Percentiles rank a stretch among this genome's conserved stretches.
Evolutionary conservation across 1,284 basidiomycete species (phyloP).

Genomic region (Austroboletus novae-zelandiae): DNA sequence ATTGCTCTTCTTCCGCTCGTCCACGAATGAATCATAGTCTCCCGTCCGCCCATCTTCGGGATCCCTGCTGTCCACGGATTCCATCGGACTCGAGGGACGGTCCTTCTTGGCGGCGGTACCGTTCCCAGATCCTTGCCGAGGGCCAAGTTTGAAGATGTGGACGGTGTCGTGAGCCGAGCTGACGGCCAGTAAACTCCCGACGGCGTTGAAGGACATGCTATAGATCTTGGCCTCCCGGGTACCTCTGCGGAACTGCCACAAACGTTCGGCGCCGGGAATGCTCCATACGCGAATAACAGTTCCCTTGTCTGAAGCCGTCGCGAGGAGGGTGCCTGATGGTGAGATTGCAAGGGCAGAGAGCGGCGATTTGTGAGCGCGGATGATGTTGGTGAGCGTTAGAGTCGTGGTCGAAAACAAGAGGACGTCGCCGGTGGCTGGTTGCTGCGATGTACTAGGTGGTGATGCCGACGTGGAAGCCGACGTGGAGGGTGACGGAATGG

Average conservation of each 20-base stretch:
- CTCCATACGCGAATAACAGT: slow-evolving; percentile 97
- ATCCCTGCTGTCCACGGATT: slow-evolving; percentile 64
- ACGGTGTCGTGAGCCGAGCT: slow-evolving; percentile 94
- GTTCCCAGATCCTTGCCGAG: slow-evolving; percentile 22
- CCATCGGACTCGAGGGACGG: slow-evolving; percentile 53
- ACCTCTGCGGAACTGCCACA: slow-evolving; percentile 94
- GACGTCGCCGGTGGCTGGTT: slow-evolving; percentile 74
- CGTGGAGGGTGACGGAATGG: slow-evolving; percentile 80
- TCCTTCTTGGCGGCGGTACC: slow-evolving; percentile 21
- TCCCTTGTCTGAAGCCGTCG: slow-evolving; percentile 93
- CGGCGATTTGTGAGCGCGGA: slow-evolving; percentile 96
- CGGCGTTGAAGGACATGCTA: slow-evolving; percentile 89
- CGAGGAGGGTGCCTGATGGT: slow-evolving; percentile 85
- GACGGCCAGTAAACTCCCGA: slow-evolving; percentile 83
- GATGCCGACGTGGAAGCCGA: slow-evolving; percentile 46
- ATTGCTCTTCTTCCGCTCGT: slow-evolving; percentile 58
- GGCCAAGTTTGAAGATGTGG: slow-evolving; percentile 87
- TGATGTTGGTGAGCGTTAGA: slow-evolving; percentile 90
- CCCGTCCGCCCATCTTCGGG: slow-evolving; percentile 52
- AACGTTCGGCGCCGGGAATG: slow-evolving; percentile 86
- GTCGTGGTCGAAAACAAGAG: slow-evolving; percentile 92
- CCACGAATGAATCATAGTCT: slow-evolving; percentile 75
- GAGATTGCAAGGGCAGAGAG: slow-evolving; percentile 89
- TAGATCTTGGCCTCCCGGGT: slow-evolving; percentile 86
- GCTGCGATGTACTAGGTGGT: slow-evolving; percentile 41